A percentile compares a stretch with the other conserved stretches of the same genome.
Conservation (phyloP, 2,329 filamentous ascomycete species). For the Neophaeococcomyces mojaviensis region DNA sequence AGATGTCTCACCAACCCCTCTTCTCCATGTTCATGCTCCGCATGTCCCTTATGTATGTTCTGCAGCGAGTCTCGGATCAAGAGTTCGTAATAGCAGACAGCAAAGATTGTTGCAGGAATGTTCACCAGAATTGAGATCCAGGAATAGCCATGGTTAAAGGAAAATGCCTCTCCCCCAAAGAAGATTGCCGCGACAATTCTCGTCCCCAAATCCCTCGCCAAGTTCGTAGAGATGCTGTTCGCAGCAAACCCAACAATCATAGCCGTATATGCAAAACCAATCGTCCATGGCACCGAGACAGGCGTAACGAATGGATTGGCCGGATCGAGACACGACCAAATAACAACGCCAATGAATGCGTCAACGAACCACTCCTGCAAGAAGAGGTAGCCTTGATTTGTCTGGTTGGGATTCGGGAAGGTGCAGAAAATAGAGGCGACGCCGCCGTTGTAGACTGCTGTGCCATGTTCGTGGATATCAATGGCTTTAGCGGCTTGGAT, state of each 20-base stretch:
- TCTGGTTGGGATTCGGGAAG: constrained; percentile 45
- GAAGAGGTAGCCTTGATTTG: constrained; percentile 50
- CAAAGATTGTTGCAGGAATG: constrained; percentile 50
- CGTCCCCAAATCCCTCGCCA: constrained; percentile 52
- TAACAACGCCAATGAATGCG: constrained; percentile 48
- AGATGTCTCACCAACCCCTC: constrained; percentile 41
- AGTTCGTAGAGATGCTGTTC: constrained; percentile 50
- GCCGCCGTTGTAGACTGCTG: constrained; percentile 40
- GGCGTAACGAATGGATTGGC: constrained; percentile 51
- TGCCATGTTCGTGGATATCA: constrained; percentile 32
- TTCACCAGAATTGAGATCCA: constrained; percentile 52
- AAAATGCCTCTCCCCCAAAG: constrained; percentile 45
- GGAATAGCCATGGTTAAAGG: constrained; percentile 36
- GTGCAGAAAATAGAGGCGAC: constrained; percentile 50
- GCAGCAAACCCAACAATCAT: constrained; percentile 53
- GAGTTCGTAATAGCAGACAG: constrained; percentile 49
- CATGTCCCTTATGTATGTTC: constrained; percentile 45
- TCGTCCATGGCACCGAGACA: constrained; percentile 43
- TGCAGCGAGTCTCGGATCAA: constrained; percentile 47
- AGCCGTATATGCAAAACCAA: constrained; percentile 48
- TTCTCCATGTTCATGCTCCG: constrained; percentile 45
- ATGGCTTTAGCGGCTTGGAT: constrained; percentile 36
- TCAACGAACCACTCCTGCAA: constrained; percentile 54
- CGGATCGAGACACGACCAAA: constrained; percentile 52
- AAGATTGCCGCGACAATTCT: constrained; percentile 54